Base-by-base conservation (phyloP, 2,329 filamentous ascomycete genomes). In the Colletotrichum neosansevieriae region DNA sequence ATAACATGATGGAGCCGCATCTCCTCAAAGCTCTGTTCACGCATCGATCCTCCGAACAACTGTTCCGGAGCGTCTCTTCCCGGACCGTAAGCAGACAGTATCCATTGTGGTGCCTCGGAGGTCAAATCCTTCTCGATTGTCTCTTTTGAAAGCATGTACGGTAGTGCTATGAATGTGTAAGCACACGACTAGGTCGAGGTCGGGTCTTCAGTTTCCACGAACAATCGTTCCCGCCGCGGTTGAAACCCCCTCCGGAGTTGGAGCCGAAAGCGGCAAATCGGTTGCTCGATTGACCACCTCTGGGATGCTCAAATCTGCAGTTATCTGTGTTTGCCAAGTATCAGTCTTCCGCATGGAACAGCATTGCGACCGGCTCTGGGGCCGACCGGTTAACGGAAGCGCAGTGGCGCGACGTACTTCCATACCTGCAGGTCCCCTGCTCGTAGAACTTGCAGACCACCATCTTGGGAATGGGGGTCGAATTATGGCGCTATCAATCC, bases 11-110 rank as follows among this genome's bases (percentile, higher is more conserved):
- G 91, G 21, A 94, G 76, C 57, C 94, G 88, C 76, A 97, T 87
- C 79, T 98, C 95, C 78, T 98, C 95, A 45, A 92, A 91, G 75
- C 94, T 97, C 77, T 94, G 91, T 78, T 98, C 95, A 17, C 94
- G 87, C 6, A 88, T 84, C 50, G 85, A 86, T 1, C 94, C 94
- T 59, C 94, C 94, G 74, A 97, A 94, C 1, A 98, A 85, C 79
- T 97, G 94, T 17, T 89, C 88, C 0, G 94, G 94, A 1, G 92
- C 89, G 73, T 94, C 88, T 74, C 84, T 86, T 4, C 91, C 92
- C 0, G 94, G 94, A 0, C 90, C 93, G 78, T 97, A 98, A 21
- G 91, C 87, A 1, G 94, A 97, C 24, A 98, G 86, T 4, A 96
- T 91, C 92, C 94, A 98, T 83, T 88, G 81, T 17, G 95, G 95